Base-by-base conservation (phyloP, 305 asterid genomes). In the Rubia balearica region DNA sequence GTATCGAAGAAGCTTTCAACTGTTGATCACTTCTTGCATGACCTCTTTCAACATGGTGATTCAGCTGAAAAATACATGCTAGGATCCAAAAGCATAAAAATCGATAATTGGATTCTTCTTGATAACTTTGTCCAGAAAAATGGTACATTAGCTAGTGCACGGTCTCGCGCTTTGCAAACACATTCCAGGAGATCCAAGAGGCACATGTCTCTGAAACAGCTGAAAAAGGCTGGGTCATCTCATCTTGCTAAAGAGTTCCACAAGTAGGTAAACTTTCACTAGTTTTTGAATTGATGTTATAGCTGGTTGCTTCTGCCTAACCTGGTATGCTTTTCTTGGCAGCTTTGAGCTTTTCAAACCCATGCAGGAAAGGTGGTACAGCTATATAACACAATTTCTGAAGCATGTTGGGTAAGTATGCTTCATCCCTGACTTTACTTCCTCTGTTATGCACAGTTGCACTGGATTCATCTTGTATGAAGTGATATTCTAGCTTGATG, bases 291-390 rank as follows among this genome's bases (percentile, higher is more conserved):
- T n/a, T 55, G 11, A 38, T 66, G 12, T 73, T 17, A 41, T 65
- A 10, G 11, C 49, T 46, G 33, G 41, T 51, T 51, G 51, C 51
- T 16, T 53, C 42, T 42, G 6, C 21, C 49, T 64, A 6, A 51
- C 27, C 41, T 49, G 24, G 22, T 65, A 41, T 11, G 7, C 45
- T 56, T 62, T 57, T 12, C 62, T 71, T 75, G n/a, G 70, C 92
- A 93, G 97, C 69, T 90, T 74, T 79, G 90, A 90, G 70, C 71
- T 70, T 61, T 92, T 85, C 71, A 85, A 81, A 77, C 94, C 94
- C 33, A 85, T 93, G 94, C 96, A 86, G 57, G 96, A 89, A 74
- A 89, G 79, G 88, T 93, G 98, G 97, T 89, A 84, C 79, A 82
- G 83, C 74, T 83, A 86, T 36, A 72, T 77, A 53, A 71, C 55